Evolutionary conservation across 345 rosid genomes (phyloP).

Genomic region (Aquilaria yunnanensis): DNA sequence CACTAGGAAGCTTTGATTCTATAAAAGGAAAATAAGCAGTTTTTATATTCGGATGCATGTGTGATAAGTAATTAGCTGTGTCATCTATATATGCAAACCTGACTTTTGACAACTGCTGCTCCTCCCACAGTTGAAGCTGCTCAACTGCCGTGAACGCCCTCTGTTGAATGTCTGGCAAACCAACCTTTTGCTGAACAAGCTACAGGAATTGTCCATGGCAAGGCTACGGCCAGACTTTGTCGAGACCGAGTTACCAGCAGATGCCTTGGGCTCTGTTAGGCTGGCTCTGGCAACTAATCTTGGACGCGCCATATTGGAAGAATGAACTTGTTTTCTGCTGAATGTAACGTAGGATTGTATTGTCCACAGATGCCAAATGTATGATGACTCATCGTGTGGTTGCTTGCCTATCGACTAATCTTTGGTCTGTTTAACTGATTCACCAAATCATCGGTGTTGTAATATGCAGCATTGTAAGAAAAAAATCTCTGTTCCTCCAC

Average conservation of each 20-base stretch:
- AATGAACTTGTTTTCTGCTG: constrained; percentile 20
- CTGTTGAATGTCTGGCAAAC: constrained; percentile 62
- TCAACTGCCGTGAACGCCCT: constrained; percentile 67
- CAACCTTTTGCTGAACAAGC: constrained; percentile 66
- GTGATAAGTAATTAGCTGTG: neutral
- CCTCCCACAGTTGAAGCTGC: constrained; percentile 60
- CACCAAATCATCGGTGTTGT: too few relatives aligned
- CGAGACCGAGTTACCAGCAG: constrained; percentile 52
- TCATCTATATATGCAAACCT: neutral
- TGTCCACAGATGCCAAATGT: too few relatives aligned
- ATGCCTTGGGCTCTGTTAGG: constrained; percentile 61
- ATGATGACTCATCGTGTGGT: too few relatives aligned
- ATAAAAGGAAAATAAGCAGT: too few relatives aligned
- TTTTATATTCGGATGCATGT: too few relatives aligned
- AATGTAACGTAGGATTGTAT: neutral
- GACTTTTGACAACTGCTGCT: neutral
- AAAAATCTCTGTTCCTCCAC: too few relatives aligned
- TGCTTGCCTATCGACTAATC: too few relatives aligned
- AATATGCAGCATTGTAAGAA: too few relatives aligned
- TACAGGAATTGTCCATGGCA: constrained; percentile 74
- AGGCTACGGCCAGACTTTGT: constrained; percentile 65
- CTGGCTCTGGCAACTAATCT: constrained; percentile 80
- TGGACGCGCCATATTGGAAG: constrained; percentile 76
- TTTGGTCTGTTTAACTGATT: too few relatives aligned
- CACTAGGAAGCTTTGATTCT: neutral